Evolutionary conservation across 192 early-diverging fungal genomes (phyloP), one percentile per base, ranked within the genome.

Genomic region (Gonapodya sp.): DNA sequence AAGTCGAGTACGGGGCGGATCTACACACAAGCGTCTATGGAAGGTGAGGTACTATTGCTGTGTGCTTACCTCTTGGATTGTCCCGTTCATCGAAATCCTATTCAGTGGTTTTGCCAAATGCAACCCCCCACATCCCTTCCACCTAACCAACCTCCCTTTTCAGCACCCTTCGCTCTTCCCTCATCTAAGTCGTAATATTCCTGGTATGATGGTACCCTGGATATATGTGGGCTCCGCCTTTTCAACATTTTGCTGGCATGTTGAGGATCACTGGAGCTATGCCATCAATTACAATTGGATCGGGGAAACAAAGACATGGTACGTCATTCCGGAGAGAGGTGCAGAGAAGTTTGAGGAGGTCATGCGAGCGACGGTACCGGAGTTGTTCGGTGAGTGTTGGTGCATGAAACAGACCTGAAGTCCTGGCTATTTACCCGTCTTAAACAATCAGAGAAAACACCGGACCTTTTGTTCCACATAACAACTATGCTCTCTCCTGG

Each of bases 241-340:
- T 81, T 93, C 93, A 35, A 94, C 96, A 1, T 98, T 98, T 84
- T 97, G 96, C 84, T 98, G 97, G 97, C 97, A 98, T 82, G 94
- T 94, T 72, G 97, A 98, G 85, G 97, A 98, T 84, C 96, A 97
- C 85, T 96, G 94, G 84, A 96, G 95, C 1, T 97, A 96, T 83
- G 95, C 95, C 31, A 93, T 97, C 88, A 98, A 98, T 86, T 98
- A 98, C 87, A 92, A 92, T 87, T 96, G 97, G 82, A 93, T 90
- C 91, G 97, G 97, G 8, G 96, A 95, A 82, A 95, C 96, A 46
- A 98, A 98, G 87, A 98, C 96, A 0, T 98, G 97, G 97, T 98
- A 98, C 83, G 95, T 95, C 18, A 92, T 98, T 32, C 96, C 97
- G 0, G 93, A 92, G 0, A 86, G 88, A 2, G 88, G 93, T 79